Percentiles rank a stretch among this genome's conserved stretches.
phyloP scores from a whole-genome alignment of 1,284 basidiomycete genomes.

The Ustanciosporium gigantosporum region DNA sequence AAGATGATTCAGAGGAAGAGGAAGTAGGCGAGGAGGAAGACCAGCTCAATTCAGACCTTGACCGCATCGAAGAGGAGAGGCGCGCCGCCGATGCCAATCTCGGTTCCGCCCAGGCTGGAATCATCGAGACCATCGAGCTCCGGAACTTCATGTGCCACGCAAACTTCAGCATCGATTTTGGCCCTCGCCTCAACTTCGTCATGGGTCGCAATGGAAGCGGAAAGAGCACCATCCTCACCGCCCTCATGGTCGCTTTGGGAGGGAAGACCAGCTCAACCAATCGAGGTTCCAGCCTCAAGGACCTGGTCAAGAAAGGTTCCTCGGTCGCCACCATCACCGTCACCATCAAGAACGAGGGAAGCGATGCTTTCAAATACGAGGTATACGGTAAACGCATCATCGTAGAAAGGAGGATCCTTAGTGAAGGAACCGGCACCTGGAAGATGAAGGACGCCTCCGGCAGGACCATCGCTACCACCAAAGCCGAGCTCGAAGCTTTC shows the following conservation, averaged over 20 bases:
- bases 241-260: slow-evolving; percentile 88
- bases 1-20: slow-evolving; percentile 3
- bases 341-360: slow-evolving; percentile 81
- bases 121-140: slow-evolving; percentile 83
- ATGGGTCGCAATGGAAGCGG: slow-evolving; percentile 76
- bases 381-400: slow-evolving; percentile 82
- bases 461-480: slow-evolving; percentile 74
- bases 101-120: slow-evolving; percentile 67
- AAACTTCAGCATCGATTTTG: slow-evolving; percentile 74
- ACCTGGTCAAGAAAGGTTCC: slow-evolving; percentile 84
- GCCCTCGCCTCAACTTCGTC: slow-evolving; percentile 92
- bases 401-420: slow-evolving; percentile 79
- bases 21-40: slow-evolving; percentile 24
- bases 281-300: slow-evolving; percentile 81
- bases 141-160: slow-evolving; percentile 96
- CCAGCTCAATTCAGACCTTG: slow-evolving; percentile 16
- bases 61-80: slow-evolving; percentile 12
- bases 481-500: slow-evolving; percentile 80
- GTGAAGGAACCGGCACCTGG: slow-evolving; percentile 71
- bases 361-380: slow-evolving; percentile 81
- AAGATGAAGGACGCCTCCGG: slow-evolving; percentile 76
- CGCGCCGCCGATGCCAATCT: slow-evolving; percentile 17
- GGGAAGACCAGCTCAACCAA: slow-evolving; percentile 82
- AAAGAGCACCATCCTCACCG: slow-evolving; percentile 92
- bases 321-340: slow-evolving; percentile 79